Conservation (phyloP, 1,284 basidiomycete genomes). For the Ustilago sp. region DNA sequence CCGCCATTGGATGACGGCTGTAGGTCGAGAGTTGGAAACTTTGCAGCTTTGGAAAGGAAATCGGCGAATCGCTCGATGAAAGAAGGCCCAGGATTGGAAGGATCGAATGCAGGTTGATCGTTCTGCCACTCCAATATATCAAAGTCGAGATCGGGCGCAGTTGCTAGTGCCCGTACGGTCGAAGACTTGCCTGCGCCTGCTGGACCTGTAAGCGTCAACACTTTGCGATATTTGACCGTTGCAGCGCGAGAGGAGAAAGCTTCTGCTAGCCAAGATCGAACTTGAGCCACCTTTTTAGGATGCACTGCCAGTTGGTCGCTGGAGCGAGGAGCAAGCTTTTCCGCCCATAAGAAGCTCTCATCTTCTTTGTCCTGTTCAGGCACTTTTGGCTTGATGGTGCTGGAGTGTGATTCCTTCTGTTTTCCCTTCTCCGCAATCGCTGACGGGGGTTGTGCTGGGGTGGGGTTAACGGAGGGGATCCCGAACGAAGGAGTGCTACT, state of each 20-base stretch:
- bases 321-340: slow-evolving; percentile 18
- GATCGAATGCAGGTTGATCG: slow-evolving; percentile 54
- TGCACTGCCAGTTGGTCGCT: slow-evolving; percentile 83
- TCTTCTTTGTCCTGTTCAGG: background rate
- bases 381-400: background rate
- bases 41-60: slow-evolving; percentile 52
- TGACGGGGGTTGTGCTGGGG: slow-evolving; percentile 1
- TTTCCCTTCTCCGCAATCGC: slow-evolving; percentile 22
- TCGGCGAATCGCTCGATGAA: slow-evolving; percentile 55
- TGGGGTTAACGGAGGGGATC: slow-evolving; percentile 8
- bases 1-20: slow-evolving; percentile 3
- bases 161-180: slow-evolving; percentile 80
- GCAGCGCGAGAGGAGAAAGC: slow-evolving; percentile 78
- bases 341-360: slow-evolving; percentile 26
- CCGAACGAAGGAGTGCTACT: slow-evolving; percentile 40
- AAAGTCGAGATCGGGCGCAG: slow-evolving; percentile 76
- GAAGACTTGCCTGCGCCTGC: slow-evolving; percentile 92
- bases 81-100: slow-evolving; percentile 14
- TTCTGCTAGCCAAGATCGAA: slow-evolving; percentile 85
- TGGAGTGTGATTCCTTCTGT: slow-evolving; percentile 12
- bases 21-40: slow-evolving; percentile 48
- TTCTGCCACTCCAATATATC: slow-evolving; percentile 90
- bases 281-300: slow-evolving; percentile 84
- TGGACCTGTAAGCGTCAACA: slow-evolving; percentile 87
- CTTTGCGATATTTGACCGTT: slow-evolving; percentile 78